These are phyloP conservation scores for Solanum tarapatanum DNA, from an alignment of 257 asterid species.

Conservation along the genomic window DNA sequence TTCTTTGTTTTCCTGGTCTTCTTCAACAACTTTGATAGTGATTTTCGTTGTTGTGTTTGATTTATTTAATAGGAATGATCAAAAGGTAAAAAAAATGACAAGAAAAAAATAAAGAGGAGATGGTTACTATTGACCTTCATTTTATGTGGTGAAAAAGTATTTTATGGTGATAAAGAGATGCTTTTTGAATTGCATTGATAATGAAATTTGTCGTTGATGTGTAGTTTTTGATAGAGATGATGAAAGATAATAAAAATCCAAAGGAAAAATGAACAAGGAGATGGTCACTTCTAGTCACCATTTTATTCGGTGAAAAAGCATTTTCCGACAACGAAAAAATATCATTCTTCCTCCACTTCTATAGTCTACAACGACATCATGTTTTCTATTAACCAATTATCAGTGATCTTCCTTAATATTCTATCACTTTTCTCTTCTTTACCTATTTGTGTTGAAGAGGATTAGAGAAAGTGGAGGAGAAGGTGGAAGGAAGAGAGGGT, in stretches of 20 bases:
- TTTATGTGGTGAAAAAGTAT: not conserved
- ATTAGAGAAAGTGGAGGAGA: no score
- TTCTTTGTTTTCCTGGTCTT: not conserved
- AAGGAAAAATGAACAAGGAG: not conserved
- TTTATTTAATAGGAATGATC: not conserved
- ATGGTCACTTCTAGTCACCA: not conserved
- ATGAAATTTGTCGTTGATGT: not conserved
- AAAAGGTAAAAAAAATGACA: no score
- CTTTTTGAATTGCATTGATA: not conserved
- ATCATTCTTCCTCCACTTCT: not conserved
- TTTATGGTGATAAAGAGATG: not conserved
- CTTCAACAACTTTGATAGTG: not conserved
- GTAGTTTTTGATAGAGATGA: no score
- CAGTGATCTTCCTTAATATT: not conserved
- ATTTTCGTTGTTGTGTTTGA: not conserved
- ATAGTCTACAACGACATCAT: not conserved
- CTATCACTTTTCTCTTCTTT: not conserved
- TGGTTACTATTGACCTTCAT: not conserved
- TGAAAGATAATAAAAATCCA: not conserved
- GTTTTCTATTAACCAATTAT: not conserved
- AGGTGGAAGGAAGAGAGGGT: not conserved
- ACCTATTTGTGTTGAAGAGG: not conserved
- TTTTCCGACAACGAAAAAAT: no score
- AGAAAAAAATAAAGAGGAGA: not conserved
- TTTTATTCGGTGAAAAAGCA: no score